Evolutionary conservation across 2,329 filamentous ascomycete species (phyloP), one percentile per base, ranked within the genome.

Genomic region (Ilyonectria mors-panacis): DNA sequence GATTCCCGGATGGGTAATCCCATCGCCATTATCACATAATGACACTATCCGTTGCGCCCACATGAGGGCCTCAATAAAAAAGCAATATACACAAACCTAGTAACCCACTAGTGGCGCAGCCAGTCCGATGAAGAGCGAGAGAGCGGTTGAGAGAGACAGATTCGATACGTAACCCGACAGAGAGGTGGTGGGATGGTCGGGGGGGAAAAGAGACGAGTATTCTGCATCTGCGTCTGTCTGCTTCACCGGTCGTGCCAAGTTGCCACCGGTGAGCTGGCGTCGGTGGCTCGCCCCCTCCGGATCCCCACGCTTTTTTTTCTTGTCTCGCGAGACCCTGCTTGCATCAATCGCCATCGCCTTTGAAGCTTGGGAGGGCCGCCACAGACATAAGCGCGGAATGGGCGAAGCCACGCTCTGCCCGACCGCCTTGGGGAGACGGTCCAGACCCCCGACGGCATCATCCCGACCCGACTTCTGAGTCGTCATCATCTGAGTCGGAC

Each of bases 301-400:
- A n/a, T 45, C 53, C 37, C 51, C 48, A 42, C 28, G 42, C 42
- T 26, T 48, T 39, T 48, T 39, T 23, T 55, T 44, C 12, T 44
- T 66, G 62, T 68, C 62, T 68, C 61, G 51, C 65, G 33, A 44
- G 58, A 65, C 56, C 64, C 67, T 73, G 66, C 69, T 70, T 71
- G 72, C 69, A 66, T 74, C 71, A 35, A 35, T 45, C 26, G n/a
- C 44, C 9, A 50, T 23, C 23, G 45, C 23, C 8, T 39, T n/a
- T n/a, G 15, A n/a, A 17, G 15, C 17, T n/a, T 7, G 6, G 15
- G 15, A n/a, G 48, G 44, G n/a, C 17, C 21, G 59, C 54, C 59
- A 59, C n/a, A 61, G 39, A 55, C 50, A 45, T 15, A 54, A 35
- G 48, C 51, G 51, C 48, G 59, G 51, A 55, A 62, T 62, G 59